Percentiles rank a stretch among this genome's conserved stretches.
phyloP scores from a whole-genome alignment of 1,284 basidiomycete species.

The Microbotryum saponariae region DNA sequence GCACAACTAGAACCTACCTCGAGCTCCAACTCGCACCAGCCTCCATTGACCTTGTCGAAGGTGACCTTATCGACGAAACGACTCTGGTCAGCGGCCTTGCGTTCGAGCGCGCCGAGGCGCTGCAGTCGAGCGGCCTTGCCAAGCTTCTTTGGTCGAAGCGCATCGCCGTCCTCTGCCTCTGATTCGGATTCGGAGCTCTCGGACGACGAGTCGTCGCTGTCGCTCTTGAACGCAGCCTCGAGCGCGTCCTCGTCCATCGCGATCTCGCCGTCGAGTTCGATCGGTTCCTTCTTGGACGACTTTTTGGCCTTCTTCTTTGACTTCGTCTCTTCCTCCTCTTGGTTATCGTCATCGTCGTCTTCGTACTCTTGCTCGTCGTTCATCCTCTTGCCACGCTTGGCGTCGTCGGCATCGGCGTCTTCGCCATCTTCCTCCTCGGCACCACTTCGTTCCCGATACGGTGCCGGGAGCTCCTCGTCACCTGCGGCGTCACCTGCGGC shows the following conservation, averaged over 20 bases:
- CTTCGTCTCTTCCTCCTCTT: conserved; percentile 39
- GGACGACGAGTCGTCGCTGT: conserved; percentile 29
- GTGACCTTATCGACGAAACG: conserved; percentile 56
- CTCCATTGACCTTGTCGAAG: conserved; percentile 56
- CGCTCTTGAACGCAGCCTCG: conserved; percentile 54
- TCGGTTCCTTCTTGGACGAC: conserved; percentile 27
- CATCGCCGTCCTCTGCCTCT: conserved; percentile 39
- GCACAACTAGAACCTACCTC: conserved; percentile 52
- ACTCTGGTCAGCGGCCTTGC: conserved; percentile 48
- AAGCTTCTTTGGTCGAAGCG: conserved; percentile 36
- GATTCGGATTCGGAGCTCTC: conserved; percentile 34
- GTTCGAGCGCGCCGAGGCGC: conserved; percentile 42
- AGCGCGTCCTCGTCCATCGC: conserved; percentile 51
- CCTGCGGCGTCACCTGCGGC: conserved; percentile 41
- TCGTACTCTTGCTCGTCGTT: conserved; percentile 32
- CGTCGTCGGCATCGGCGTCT: conserved; percentile 53
- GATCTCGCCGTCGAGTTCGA: conserved; percentile 49
- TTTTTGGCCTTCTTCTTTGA: background rate
- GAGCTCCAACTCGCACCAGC: conserved; percentile 66
- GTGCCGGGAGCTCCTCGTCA: conserved; percentile 47
- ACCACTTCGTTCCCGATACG: conserved; percentile 16
- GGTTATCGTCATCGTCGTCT: conserved; percentile 46
- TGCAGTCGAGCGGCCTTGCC: conserved; percentile 45
- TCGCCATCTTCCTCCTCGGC: conserved; percentile 41
- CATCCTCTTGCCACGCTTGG: conserved; percentile 21